Base-by-base conservation (phyloP, 2,329 filamentous ascomycete species). In the Aschersonia sp. region DNA sequence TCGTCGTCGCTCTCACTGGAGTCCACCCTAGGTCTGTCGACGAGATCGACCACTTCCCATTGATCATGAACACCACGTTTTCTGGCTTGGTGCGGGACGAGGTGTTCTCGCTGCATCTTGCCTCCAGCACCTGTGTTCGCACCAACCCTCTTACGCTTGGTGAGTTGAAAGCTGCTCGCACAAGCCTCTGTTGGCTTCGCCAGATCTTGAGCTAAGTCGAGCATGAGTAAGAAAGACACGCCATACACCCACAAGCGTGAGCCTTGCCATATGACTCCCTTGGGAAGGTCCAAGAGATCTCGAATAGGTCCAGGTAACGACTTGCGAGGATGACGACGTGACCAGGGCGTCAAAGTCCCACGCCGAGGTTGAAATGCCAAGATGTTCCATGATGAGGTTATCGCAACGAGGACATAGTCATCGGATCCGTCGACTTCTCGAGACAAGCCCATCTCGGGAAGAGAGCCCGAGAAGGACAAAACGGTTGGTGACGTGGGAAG, bases 221-320 rank as follows among this genome's bases (percentile, higher is more conserved):
- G 78, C 89, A 97, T 97, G 67, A 86, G 88, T 30, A 98, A 65
- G 74, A 88, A 97, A 1, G 77, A 81, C 41, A 79, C 77, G 6
- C 90, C 89, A 58, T 94, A 95, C 22, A 97, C 67, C 87, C 90
- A 97, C 6, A 90, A 66, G 11, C 90, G 77, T 31, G 71, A 69
- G 1, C 83, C 71, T 59, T 94, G 84, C 89, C 90, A 97, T 40
- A 95, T 64, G 30, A 81, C 80, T 4, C 88, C 89, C 69, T 90
- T 90, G 47, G 84, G 84, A 41, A 86, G 73, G 60, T 95, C 88
- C 50, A 83, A 78, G 30, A 88, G 76, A 53, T 80, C 77, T 48
- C 74, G 77, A 61, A 94, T 90, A 44, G 84, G 76, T 4, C 73
- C 70, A 0, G 88, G 92, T 22, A 95, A 77, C 49, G 74, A 76